These are phyloP conservation scores for Nitzschia putrida DNA, from an alignment of 108 stramenopile species.

Conservation along the genomic window DNA sequence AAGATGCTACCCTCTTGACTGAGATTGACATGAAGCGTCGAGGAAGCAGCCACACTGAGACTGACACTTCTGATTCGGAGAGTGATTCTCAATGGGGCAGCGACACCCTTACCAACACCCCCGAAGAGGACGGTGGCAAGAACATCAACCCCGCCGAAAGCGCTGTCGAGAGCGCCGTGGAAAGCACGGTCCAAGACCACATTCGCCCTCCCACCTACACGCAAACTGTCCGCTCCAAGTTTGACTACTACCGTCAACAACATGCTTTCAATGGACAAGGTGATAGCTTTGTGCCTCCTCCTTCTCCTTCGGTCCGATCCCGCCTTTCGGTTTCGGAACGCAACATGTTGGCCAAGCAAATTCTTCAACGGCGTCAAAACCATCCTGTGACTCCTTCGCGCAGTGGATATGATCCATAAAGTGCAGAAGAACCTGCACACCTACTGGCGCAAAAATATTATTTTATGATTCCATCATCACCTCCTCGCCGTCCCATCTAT, in stretches of 20 bases:
- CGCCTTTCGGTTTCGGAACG: neutral
- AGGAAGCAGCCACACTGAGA: neutral
- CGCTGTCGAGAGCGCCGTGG: neutral
- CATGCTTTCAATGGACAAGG: constrained; percentile 2
- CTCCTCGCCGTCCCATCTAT: too few species aligned
- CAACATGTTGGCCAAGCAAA: neutral
- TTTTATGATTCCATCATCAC: too few species aligned
- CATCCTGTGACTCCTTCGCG: neutral
- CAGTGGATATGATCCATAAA: neutral
- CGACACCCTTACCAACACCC: neutral
- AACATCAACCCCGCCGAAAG: too few species aligned
- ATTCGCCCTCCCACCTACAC: constrained; percentile 10
- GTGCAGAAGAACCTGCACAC: neutral
- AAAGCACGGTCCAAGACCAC: neutral
- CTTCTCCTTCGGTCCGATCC: neutral
- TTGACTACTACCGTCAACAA: constrained; percentile 17
- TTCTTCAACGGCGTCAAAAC: constrained; percentile 2
- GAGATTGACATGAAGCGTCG: constrained; percentile 7
- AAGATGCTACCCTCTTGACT: constrained; percentile 4
- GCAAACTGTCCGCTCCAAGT: constrained; percentile 17
- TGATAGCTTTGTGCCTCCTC: neutral
- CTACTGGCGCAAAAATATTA: too few species aligned
- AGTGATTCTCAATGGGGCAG: neutral
- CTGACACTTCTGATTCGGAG: neutral
- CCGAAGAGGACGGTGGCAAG: neutral